Percentiles rank a stretch among this genome's conserved stretches.
Conservation (phyloP, 1,284 basidiomycete genomes). For the Mycena citricolor region DNA sequence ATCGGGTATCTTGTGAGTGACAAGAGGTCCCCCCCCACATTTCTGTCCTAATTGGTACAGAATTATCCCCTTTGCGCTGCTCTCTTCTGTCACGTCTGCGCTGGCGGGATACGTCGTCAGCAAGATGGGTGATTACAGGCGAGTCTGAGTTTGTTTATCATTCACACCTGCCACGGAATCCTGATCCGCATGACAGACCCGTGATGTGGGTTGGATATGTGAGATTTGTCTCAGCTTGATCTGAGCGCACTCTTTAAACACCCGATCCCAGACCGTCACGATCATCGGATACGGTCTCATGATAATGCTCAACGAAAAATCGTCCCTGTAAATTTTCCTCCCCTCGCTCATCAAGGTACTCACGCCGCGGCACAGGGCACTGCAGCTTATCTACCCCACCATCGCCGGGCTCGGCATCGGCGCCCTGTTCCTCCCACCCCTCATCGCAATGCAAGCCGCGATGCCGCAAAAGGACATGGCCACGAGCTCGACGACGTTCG, state of each 20-base stretch:
- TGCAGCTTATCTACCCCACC: constrained; percentile 60
- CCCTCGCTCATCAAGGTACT: neutral
- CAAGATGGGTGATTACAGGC: constrained; percentile 59
- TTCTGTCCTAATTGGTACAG: constrained; percentile 32
- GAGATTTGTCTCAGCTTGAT: constrained; percentile 41
- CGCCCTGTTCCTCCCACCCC: constrained; percentile 15
- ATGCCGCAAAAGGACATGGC: constrained; percentile 85
- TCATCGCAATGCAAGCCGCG: constrained; percentile 58
- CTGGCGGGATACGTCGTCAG: constrained; percentile 60
- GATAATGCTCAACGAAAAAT: constrained; percentile 47
- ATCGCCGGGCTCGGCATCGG: constrained; percentile 62
- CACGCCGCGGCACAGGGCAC: constrained; percentile 40
- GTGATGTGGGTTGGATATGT: constrained; percentile 18
- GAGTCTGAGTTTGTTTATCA: constrained; percentile 57
- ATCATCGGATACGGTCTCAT: constrained; percentile 61
- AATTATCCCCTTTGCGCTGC: constrained; percentile 77
- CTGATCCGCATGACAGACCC: constrained; percentile 6
- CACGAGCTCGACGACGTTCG: constrained; percentile 36
- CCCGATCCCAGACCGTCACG: constrained; percentile 11
- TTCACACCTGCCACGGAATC: constrained; percentile 33
- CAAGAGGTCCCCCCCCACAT: neutral
- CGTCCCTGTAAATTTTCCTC: constrained; percentile 41
- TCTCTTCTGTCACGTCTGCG: constrained; percentile 55
- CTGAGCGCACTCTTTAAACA: neutral
- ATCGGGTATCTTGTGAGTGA: constrained; percentile 65